Conservation (phyloP, 768 basidiomycete genomes). For the Pisolithus microcarpus region DNA sequence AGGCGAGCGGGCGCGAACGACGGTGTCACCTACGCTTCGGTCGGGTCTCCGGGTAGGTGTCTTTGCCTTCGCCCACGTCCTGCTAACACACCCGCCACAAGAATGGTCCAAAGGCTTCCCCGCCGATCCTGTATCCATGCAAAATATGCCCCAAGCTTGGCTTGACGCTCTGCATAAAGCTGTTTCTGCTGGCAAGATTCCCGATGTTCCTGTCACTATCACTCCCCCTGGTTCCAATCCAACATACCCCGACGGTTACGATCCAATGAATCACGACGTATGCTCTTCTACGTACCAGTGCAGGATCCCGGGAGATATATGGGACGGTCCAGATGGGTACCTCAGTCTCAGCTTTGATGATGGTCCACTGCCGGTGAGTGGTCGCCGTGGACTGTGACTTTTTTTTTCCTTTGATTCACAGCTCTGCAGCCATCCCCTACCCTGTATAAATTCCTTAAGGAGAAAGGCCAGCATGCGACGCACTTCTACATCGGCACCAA, state of each 20-base stretch:
- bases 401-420: constrained; percentile 3
- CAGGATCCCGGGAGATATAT: constrained; percentile 51
- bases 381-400: constrained; percentile 7
- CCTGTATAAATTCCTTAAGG: constrained; percentile 60
- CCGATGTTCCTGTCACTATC: constrained; percentile 47
- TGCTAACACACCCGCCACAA: constrained; percentile 13
- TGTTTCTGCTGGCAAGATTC: constrained; percentile 64
- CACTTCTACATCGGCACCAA: constrained; percentile 89
- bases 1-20: constrained; percentile 41
- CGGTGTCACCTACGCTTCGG: constrained; percentile 41
- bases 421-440: constrained; percentile 30
- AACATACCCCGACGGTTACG: constrained; percentile 31
- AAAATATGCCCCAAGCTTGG: constrained; percentile 61
- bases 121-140: constrained; percentile 37
- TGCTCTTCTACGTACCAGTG: constrained; percentile 79
- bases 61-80: background rate
- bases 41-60: constrained; percentile 53
- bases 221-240: constrained; percentile 23
- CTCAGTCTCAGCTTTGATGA: constrained; percentile 74
- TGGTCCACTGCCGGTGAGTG: constrained; percentile 51
- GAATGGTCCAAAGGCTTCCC: constrained; percentile 67
- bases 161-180: constrained; percentile 60
- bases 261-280: constrained; percentile 43
- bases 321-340: constrained; percentile 68
- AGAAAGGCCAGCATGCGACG: constrained; percentile 65